phyloP scores from a whole-genome alignment of 192 early-diverging fungal species.

The Chytriomyces sp. region DNA sequence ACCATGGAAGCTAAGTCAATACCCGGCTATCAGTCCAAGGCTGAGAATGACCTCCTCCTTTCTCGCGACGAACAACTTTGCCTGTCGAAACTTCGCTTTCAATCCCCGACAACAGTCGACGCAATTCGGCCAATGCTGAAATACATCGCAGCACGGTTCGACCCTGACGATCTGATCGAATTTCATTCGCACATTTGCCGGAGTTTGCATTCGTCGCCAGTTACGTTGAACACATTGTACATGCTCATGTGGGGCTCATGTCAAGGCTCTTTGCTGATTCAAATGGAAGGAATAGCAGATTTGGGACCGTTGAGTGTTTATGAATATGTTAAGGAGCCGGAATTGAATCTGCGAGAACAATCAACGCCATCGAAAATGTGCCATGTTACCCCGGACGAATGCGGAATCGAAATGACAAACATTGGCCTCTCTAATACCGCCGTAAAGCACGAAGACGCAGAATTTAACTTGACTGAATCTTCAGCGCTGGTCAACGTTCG shows the following conservation, averaged over 20 bases:
- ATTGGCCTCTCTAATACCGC: too few relatives aligned
- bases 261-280: neutral
- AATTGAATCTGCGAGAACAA: neutral
- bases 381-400: too few relatives aligned
- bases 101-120: neutral
- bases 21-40: neutral
- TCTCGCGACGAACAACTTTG: constrained; percentile 19
- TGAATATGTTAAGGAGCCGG: neutral
- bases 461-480: neutral
- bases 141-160: constrained; percentile 3
- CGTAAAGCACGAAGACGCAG: neutral
- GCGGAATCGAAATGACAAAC: too few relatives aligned
- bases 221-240: constrained; percentile 1
- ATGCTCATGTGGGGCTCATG: neutral
- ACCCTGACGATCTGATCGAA: neutral
- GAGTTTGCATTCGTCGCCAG: neutral
- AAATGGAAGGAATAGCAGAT: neutral
- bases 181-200: neutral
- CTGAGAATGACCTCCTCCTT: neutral
- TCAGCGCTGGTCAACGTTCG: neutral
- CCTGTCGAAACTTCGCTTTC: neutral
- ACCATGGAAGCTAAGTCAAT: neutral
- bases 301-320: neutral
- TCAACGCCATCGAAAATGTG: too few relatives aligned
- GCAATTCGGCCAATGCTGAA: constrained; percentile 14